Evolutionary conservation across 1,139 yeast genomes (phyloP).

Genomic region (Lodderomyces beijingensis): DNA sequence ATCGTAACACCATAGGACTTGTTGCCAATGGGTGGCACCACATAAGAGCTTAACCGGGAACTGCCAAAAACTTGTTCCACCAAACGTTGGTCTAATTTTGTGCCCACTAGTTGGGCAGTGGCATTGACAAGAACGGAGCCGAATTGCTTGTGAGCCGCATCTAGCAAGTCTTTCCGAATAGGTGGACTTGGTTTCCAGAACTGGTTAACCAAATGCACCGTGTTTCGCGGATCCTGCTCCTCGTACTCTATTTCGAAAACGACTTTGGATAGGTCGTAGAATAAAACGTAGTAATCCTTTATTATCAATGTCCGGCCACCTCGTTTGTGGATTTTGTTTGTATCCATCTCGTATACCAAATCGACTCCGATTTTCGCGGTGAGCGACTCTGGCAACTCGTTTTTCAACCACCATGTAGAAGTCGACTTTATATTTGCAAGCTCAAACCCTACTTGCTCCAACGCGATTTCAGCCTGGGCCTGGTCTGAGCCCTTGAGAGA

Average conservation of each 20-base stretch:
- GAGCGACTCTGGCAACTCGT: constrained; percentile 57
- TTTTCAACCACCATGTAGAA: constrained; percentile 62
- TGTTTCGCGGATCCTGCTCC: constrained; percentile 48
- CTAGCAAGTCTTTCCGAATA: constrained; percentile 46
- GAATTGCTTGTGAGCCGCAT: constrained; percentile 42
- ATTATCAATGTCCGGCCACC: constrained; percentile 47
- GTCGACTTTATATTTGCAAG: constrained; percentile 29
- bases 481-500: constrained; percentile 20
- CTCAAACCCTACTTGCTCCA: constrained; percentile 28
- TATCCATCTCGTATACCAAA: constrained; percentile 63
- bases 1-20: constrained; percentile 72
- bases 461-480: constrained; percentile 27
- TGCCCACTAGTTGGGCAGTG: constrained; percentile 41
- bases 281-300: constrained; percentile 69
- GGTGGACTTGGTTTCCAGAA: constrained; percentile 44
- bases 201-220: constrained; percentile 44
- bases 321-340: constrained; percentile 51
- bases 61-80: constrained; percentile 19
- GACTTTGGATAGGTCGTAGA: constrained; percentile 69
- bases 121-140: constrained; percentile 40
- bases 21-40: constrained; percentile 58
- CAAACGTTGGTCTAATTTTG: constrained; percentile 24
- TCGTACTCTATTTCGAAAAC: constrained; percentile 56
- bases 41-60: constrained; percentile 11
- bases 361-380: constrained; percentile 43